Evolutionary conservation across 78 protist genomes (phyloP).

Genomic region (Chrysochromulina tobinii): DNA sequence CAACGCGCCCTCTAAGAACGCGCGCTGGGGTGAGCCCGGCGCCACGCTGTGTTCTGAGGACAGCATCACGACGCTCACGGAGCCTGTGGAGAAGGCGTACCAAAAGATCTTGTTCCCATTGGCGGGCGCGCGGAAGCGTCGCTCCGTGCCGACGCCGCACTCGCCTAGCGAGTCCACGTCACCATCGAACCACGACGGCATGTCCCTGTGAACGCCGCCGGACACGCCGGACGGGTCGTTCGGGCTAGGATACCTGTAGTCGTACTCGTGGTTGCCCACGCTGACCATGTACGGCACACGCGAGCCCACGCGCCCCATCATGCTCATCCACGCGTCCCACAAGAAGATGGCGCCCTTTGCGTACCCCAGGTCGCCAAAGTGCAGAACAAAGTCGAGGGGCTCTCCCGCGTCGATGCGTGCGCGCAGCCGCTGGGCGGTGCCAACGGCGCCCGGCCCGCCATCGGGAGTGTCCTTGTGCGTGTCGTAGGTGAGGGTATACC

Average conservation of each 20-base stretch:
- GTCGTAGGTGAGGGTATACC: no score
- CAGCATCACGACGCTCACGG: no score
- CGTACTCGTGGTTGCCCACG: slow-evolving; percentile 28
- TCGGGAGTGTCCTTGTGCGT: no score
- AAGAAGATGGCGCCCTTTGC: not conserved
- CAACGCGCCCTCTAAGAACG: not conserved
- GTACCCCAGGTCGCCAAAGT: slow-evolving; percentile 28
- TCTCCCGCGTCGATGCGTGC: not conserved
- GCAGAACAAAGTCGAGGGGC: not conserved
- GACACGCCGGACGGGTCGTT: no score
- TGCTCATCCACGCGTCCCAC: slow-evolving; percentile 12
- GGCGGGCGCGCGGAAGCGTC: not conserved
- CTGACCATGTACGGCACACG: slow-evolving; percentile 24
- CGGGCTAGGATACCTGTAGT: no score
- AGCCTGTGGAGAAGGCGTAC: no score
- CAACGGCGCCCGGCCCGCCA: no score
- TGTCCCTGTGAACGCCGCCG: no score
- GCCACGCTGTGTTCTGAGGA: not conserved
- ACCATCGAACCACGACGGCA: no score
- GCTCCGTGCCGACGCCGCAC: not conserved
- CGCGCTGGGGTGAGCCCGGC: not conserved
- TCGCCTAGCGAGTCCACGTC: not conserved
- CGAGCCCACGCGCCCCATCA: not conserved
- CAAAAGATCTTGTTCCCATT: no score
- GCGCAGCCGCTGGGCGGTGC: no score